A percentile compares a stretch with the other conserved stretches of the same genome.
phyloP scores from a whole-genome alignment of 2,329 filamentous ascomycete genomes.

The Aspergillus fumigatus region DNA sequence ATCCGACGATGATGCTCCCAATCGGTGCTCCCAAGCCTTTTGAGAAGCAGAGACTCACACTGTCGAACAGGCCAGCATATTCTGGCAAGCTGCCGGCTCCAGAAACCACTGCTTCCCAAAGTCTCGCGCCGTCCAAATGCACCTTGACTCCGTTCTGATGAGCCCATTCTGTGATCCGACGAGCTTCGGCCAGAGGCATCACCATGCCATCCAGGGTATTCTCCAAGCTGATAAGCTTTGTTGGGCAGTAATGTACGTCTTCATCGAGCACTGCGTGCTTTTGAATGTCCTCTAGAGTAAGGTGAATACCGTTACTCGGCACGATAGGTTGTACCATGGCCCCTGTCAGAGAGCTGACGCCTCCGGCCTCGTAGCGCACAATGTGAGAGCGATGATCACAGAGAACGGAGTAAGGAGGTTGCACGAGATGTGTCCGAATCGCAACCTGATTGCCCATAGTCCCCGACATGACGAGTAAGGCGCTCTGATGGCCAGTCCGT shows the following conservation, averaged over 20 bases:
- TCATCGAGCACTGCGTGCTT: slow-evolving; percentile 57
- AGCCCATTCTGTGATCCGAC: slow-evolving; percentile 67
- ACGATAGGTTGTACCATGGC: slow-evolving; percentile 64
- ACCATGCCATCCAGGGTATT: slow-evolving; percentile 79
- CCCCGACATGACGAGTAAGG: slow-evolving; percentile 77
- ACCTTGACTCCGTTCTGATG: slow-evolving; percentile 60
- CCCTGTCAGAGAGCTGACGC: slow-evolving; percentile 66
- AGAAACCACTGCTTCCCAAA: slow-evolving; percentile 76
- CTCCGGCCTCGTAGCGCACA: slow-evolving; percentile 59
- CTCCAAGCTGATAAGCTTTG: slow-evolving; percentile 74
- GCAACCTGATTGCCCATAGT: slow-evolving; percentile 94
- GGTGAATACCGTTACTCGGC: slow-evolving; percentile 65
- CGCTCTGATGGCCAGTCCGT: slow-evolving; percentile 70
- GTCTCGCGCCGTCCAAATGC: slow-evolving; percentile 73
- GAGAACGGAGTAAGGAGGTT: slow-evolving; percentile 75
- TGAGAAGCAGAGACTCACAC: slow-evolving; percentile 71
- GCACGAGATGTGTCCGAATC: slow-evolving; percentile 69
- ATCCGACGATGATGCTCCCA: slow-evolving; percentile 67
- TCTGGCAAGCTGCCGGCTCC: slow-evolving; percentile 64
- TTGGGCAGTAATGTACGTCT: slow-evolving; percentile 75
- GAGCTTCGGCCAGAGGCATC: slow-evolving; percentile 68
- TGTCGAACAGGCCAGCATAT: slow-evolving; percentile 67
- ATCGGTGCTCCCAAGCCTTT: slow-evolving; percentile 80
- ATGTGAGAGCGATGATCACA: slow-evolving; percentile 79
- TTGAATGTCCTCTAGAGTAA: slow-evolving; percentile 73